Percentiles rank a stretch among this genome's conserved stretches.
Conservation (phyloP, 2,329 filamentous ascomycete genomes). For the Xylariales sp. region DNA sequence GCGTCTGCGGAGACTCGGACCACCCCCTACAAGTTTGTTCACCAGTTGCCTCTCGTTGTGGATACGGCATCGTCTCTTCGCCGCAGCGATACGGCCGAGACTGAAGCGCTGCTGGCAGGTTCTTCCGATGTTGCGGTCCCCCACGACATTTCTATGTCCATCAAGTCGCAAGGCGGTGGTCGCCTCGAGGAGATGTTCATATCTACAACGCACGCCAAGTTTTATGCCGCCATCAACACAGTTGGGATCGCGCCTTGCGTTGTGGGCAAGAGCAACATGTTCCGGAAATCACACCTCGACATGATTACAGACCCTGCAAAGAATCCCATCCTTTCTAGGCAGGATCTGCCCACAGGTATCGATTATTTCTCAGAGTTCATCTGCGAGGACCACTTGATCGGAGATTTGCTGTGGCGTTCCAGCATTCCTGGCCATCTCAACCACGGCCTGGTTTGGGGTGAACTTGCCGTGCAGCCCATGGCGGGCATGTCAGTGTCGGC, state of each 20-base stretch:
- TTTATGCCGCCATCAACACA: slow-evolving; percentile 96
- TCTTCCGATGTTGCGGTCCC: slow-evolving; percentile 24
- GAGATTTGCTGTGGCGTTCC: slow-evolving; percentile 83
- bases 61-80: slow-evolving; percentile 51
- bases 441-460: slow-evolving; percentile 79
- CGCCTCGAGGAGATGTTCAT: slow-evolving; percentile 93
- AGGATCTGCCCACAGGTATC: slow-evolving; percentile 59
- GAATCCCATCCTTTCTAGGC: slow-evolving; percentile 37
- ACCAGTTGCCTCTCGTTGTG: slow-evolving; percentile 87
- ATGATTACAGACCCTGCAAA: slow-evolving; percentile 53
- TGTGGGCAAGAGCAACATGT: slow-evolving; percentile 98
- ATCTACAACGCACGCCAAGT: slow-evolving; percentile 90
- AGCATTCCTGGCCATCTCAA: slow-evolving; percentile 62
- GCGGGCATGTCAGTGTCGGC: slow-evolving; percentile 71
- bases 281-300: slow-evolving; percentile 85
- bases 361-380: slow-evolving; percentile 95
- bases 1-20: slow-evolving; percentile 39
- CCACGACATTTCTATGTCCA: slow-evolving; percentile 18
- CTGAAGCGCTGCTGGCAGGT: slow-evolving; percentile 27
- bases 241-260: slow-evolving; percentile 88
- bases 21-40: slow-evolving; percentile 82
- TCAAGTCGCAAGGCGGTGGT: slow-evolving; percentile 58
- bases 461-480: slow-evolving; percentile 87
- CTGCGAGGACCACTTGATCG: slow-evolving; percentile 95
- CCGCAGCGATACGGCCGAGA: slow-evolving; percentile 18